Evolutionary conservation across 148 eudicot species (phyloP).

Genomic region (Polygonum maritimum): DNA sequence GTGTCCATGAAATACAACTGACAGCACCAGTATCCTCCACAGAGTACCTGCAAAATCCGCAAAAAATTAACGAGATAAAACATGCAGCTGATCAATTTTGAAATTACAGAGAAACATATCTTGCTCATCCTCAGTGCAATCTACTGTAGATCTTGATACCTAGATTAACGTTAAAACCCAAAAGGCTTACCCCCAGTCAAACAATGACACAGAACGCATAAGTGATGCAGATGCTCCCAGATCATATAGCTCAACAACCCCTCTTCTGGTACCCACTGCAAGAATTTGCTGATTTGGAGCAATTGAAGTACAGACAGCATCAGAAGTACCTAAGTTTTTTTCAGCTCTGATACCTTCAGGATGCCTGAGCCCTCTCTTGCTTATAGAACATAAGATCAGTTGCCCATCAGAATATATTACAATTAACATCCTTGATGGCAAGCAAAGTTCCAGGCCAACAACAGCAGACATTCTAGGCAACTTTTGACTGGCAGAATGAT

Average conservation of each 20-base stretch:
- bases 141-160: not conserved
- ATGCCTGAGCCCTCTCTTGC: slow-evolving; percentile 80
- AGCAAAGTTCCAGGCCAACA: slow-evolving; percentile 55
- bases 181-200: slow-evolving; percentile 77
- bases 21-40: slow-evolving; percentile 91
- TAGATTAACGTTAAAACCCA: not conserved
- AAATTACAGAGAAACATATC: slow-evolving; percentile 11
- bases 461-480: slow-evolving; percentile 37
- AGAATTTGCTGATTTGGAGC: slow-evolving; percentile 78
- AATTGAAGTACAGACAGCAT: slow-evolving; percentile 74
- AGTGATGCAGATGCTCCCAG: slow-evolving; percentile 59
- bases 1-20: slow-evolving; percentile 91
- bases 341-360: slow-evolving; percentile 65
- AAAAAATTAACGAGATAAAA: not conserved
- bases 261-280: slow-evolving; percentile 91
- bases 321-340: slow-evolving; percentile 56
- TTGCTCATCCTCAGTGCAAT: slow-evolving; percentile 1
- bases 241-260: slow-evolving; percentile 74
- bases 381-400: slow-evolving; percentile 63
- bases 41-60: slow-evolving; percentile 53
- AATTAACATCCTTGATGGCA: slow-evolving; percentile 43
- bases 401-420: slow-evolving; percentile 70
- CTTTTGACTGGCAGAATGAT: slow-evolving; percentile 30
- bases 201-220: slow-evolving; percentile 64
- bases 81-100: not conserved